These are phyloP conservation scores for Epichloe sylvatica DNA, from an alignment of 2,329 filamentous ascomycete species.

Conservation along the genomic window DNA sequence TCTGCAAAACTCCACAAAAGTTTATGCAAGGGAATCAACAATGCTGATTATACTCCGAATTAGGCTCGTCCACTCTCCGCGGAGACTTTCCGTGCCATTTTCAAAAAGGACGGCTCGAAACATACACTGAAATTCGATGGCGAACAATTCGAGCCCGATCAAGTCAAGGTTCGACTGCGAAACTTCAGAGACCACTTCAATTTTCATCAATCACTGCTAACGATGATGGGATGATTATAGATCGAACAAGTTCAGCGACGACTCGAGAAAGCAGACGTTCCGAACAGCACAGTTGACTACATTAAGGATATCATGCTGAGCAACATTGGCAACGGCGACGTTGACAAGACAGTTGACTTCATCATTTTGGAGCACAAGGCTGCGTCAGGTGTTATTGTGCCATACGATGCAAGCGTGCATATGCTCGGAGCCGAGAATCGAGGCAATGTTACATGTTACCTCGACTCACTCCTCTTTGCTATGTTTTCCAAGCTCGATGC, in stretches of 20 bases:
- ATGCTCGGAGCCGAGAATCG: slow-evolving; percentile 82
- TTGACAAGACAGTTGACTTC: slow-evolving; percentile 61
- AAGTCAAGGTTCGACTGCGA: slow-evolving; percentile 16
- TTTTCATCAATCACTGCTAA: not conserved
- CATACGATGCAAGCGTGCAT: slow-evolving; percentile 55
- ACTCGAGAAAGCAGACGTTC: slow-evolving; percentile 30
- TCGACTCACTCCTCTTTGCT: slow-evolving; percentile 81
- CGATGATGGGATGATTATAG: slow-evolving; percentile 14
- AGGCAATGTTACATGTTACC: slow-evolving; percentile 78
- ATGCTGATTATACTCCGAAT: not conserved
- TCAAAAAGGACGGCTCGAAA: slow-evolving; percentile 47
- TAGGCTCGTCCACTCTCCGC: slow-evolving; percentile 39
- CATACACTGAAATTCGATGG: slow-evolving; percentile 29
- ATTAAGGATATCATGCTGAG: slow-evolving; percentile 43
- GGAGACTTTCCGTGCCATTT: slow-evolving; percentile 49
- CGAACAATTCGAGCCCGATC: slow-evolving; percentile 15
- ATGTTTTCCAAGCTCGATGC: slow-evolving; percentile 88
- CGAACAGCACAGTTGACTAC: slow-evolving; percentile 41
- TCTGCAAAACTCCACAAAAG: not conserved
- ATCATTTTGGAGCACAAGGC: slow-evolving; percentile 69
- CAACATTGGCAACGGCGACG: slow-evolving; percentile 52
- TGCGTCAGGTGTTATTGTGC: slow-evolving; percentile 61
- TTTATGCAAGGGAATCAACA: not conserved
- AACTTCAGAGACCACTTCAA: not conserved
- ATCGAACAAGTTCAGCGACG: slow-evolving; percentile 26